Evolutionary conservation across 2,329 filamentous ascomycete genomes (phyloP).

Genomic region (Colletotrichum agaves): DNA sequence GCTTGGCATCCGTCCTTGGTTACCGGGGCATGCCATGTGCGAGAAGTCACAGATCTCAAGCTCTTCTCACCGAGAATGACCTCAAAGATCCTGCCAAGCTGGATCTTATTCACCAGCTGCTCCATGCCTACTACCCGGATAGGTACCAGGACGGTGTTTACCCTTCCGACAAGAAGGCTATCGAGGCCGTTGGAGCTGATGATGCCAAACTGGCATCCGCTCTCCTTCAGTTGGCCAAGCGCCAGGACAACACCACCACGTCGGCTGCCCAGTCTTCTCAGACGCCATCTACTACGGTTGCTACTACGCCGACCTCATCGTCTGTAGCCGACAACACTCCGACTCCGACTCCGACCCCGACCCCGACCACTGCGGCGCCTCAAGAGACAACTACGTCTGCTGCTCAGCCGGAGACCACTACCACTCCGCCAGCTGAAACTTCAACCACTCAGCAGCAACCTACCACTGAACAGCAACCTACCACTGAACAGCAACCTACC

Average conservation of each 20-base stretch:
- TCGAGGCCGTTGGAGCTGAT: constrained; percentile 70
- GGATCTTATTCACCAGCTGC: constrained; percentile 71
- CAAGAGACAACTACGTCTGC: constrained; percentile 20
- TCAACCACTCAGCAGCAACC: constrained; percentile 31
- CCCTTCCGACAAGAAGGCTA: constrained; percentile 69
- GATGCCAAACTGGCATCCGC: constrained; percentile 71
- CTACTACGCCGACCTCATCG: constrained; percentile 23
- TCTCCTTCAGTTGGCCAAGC: constrained; percentile 72
- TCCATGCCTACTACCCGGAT: constrained; percentile 70
- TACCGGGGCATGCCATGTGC: constrained; percentile 26
- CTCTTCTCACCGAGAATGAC: constrained; percentile 4
- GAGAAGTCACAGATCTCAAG: constrained; percentile 24
- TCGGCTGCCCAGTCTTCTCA: constrained; percentile 35
- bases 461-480: constrained; percentile 12
- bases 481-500: constrained; percentile 19
- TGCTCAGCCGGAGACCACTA: constrained; percentile 16
- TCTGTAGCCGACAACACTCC: constrained; percentile 32
- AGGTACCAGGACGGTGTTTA: constrained; percentile 77
- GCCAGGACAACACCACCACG: constrained; percentile 56
- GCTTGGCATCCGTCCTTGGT: constrained; percentile 39
- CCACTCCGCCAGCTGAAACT: constrained; percentile 26
- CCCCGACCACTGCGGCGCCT: constrained; percentile 39
- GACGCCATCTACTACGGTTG: constrained; percentile 35
- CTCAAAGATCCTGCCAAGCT: constrained; percentile 56
- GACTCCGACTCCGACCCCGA: constrained; percentile 40